Evolutionary conservation across 768 basidiomycete genomes (phyloP).

Genomic region (Kwoniella bestiolae): DNA sequence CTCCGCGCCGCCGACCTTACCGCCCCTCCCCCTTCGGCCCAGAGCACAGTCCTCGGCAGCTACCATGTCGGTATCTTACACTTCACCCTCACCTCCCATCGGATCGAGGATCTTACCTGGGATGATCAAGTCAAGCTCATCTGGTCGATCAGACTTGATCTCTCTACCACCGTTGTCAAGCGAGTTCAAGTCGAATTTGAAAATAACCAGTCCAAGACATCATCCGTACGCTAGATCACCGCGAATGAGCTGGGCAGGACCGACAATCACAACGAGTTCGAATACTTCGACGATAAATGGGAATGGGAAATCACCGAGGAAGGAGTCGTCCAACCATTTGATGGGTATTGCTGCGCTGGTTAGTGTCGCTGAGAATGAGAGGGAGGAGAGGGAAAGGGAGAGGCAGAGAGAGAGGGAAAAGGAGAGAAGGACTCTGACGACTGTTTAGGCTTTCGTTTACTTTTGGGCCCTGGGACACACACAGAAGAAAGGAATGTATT

Average conservation of each 20-base stretch:
- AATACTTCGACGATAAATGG: too few relatives aligned
- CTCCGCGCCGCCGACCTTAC: conserved; percentile 16
- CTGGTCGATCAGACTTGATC: conserved; percentile 12
- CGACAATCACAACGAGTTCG: neutral
- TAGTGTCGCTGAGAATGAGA: conserved; percentile 29
- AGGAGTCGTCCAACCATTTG: conserved; percentile 10
- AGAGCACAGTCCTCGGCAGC: conserved; percentile 20
- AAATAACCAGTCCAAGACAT: conserved; percentile 21
- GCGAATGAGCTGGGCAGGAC: conserved; percentile 20
- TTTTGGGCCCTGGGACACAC: too few relatives aligned
- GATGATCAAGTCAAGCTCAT: conserved; percentile 16
- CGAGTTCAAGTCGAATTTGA: conserved; percentile 10
- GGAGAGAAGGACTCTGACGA: conserved; percentile 9
- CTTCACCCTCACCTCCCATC: conserved; percentile 14
- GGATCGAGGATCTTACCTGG: neutral
- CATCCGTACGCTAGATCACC: conserved; percentile 24
- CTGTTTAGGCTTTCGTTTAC: too few relatives aligned
- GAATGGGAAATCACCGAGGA: neutral
- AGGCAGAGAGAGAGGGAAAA: conserved; percentile 15
- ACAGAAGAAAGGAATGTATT: too few relatives aligned
- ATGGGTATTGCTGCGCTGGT: conserved; percentile 32
- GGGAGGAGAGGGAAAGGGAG: conserved; percentile 2
- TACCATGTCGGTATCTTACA: conserved; percentile 5
- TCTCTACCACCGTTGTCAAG: conserved; percentile 12
- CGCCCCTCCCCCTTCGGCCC: conserved; percentile 21